Conservation (phyloP, 2,329 filamentous ascomycete species). For the Calonectria naviculata region DNA sequence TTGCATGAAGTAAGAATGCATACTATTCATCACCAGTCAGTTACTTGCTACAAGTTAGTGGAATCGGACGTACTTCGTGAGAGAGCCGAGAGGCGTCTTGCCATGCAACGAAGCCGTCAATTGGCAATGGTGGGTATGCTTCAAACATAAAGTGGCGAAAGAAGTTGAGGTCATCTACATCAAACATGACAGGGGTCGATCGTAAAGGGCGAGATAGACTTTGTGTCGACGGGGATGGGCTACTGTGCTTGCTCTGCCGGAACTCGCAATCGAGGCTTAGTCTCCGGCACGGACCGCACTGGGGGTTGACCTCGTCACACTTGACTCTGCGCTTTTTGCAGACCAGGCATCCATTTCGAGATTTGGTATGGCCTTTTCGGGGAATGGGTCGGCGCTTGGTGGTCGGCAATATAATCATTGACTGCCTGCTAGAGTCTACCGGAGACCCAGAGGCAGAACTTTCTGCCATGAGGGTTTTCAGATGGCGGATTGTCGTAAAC, state of each 20-base stretch:
- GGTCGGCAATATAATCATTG: not conserved
- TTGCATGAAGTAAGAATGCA: conserved; percentile 54
- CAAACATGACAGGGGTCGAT: conserved; percentile 45
- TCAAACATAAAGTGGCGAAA: conserved; percentile 64
- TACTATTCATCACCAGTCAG: conserved; percentile 40
- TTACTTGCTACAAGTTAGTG: not conserved
- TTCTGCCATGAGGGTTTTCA: conserved; percentile 6
- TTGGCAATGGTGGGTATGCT: conserved; percentile 54
- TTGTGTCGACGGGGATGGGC: not conserved
- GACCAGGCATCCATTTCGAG: conserved; percentile 45
- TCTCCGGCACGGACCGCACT: conserved; percentile 49
- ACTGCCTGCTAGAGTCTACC: not conserved
- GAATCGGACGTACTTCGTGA: conserved; percentile 43
- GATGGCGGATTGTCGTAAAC: not conserved
- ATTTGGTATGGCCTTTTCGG: conserved; percentile 49
- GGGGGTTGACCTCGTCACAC: conserved; percentile 50
- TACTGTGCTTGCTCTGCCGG: conserved; percentile 15
- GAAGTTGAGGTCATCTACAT: conserved; percentile 59
- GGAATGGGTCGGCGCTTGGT: conserved; percentile 44
- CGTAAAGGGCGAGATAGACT: conserved; percentile 27
- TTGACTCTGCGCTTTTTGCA: conserved; percentile 57
- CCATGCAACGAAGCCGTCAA: conserved; percentile 50
- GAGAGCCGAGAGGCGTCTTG: conserved; percentile 49
- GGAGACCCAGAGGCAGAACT: not conserved
- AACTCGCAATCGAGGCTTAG: conserved; percentile 51